phyloP scores from a whole-genome alignment of 2,329 filamentous ascomycete species.

The Alternaria novae-zelandiae region DNA sequence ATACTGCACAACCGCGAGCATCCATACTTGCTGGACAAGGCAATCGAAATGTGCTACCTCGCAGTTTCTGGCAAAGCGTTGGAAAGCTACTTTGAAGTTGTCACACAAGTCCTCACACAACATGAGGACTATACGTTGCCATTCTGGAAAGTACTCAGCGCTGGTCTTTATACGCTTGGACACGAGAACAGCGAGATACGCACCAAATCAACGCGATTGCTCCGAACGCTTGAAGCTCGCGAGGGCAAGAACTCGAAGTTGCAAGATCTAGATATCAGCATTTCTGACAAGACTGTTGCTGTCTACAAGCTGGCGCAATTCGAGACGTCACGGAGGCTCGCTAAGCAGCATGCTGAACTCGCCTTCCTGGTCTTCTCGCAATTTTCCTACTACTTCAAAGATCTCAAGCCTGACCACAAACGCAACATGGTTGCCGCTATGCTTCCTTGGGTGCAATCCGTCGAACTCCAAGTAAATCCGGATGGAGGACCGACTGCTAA shows the following conservation, averaged over 20 bases:
- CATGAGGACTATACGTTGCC: conserved; percentile 81
- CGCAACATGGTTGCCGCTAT: conserved; percentile 94
- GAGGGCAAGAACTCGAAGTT: conserved; percentile 87
- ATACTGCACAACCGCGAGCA: conserved; percentile 90
- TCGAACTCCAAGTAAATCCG: conserved; percentile 89
- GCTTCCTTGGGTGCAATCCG: conserved; percentile 93
- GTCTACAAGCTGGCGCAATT: conserved; percentile 98
- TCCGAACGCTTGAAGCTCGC: conserved; percentile 81
- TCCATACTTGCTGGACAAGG: conserved; percentile 83
- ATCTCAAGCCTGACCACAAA: conserved; percentile 80
- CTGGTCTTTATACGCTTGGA: conserved; percentile 90
- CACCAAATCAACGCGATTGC: conserved; percentile 81
- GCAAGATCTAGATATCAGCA: conserved; percentile 97
- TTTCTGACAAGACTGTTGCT: conserved; percentile 96
- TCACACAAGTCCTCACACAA: conserved; percentile 84
- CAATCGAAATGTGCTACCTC: conserved; percentile 88
- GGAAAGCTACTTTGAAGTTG: conserved; percentile 94
- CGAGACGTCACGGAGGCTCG: conserved; percentile 89
- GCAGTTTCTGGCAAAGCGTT: conserved; percentile 81
- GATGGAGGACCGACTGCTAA: conserved; percentile 88
- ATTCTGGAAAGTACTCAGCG: conserved; percentile 88
- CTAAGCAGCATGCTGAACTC: conserved; percentile 85
- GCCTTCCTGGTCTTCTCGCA: conserved; percentile 96
- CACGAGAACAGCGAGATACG: conserved; percentile 89
- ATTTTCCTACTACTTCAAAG: conserved; percentile 92